Base-by-base conservation (phyloP, 2,329 filamentous ascomycete genomes). In the Colletotrichum eleusines region DNA sequence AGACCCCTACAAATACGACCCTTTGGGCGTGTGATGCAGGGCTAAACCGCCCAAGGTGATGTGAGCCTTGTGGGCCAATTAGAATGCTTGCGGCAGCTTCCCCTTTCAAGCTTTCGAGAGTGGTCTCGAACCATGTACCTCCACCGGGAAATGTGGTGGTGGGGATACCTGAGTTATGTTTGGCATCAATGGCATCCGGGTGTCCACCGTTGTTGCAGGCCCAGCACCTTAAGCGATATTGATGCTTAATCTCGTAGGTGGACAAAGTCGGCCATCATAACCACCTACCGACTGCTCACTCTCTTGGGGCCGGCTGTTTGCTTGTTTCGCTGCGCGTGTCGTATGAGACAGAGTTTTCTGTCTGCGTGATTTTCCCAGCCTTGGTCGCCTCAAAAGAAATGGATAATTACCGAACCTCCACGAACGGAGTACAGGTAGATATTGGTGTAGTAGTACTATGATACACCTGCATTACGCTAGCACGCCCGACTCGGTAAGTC, bases 221-320 rank as follows among this genome's bases (percentile, higher is more conserved):
- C 46, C 63, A 71, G 64, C 58, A 53, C 40, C 42, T 23, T 71
- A 68, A 71, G 68, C 69, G 64, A 71, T 69, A 68, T 71, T 66
- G 58, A 68, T 58, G 33, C 38, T 46, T 63, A 59, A 59, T 51
- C 44, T 69, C 40, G 35, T 38, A 68, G 53, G 35, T 7, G 31
- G 3, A 33, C 31, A 46, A 53, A 54, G 26, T 59, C 58, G 53
- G 67, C 63, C 46, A 42, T 40, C 53, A 59, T 44, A 31, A 68
- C 64, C 58, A 67, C 48, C 54, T n/a, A n/a, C 55, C 44, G 44
- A 23, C 54, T 44, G 18, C 67, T 61, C 31, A 38, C 50, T 55
- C n/a, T n/a, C n/a, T n/a, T n/a, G n/a, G n/a, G n/a, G n/a, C n/a
- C 54, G 16, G 23, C 31, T 20, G 40, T 26, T 16, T 11, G 7